Percentiles rank a stretch among this genome's conserved stretches.
Evolutionary conservation across 768 basidiomycete species (phyloP).

Genomic region (Pisolithus tinctorius): DNA sequence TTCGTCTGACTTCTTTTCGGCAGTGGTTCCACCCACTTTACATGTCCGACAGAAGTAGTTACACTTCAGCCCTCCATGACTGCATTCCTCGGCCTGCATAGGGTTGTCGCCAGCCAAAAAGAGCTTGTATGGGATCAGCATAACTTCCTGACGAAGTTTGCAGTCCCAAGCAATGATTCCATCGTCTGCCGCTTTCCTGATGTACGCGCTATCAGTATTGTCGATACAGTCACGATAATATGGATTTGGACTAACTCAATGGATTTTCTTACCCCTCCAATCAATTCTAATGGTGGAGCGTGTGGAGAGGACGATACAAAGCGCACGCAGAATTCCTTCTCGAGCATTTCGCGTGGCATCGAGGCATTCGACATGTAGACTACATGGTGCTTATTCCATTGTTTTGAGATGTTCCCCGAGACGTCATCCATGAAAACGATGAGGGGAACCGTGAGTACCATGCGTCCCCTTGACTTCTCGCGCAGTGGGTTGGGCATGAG

Average conservation of each 20-base stretch:
- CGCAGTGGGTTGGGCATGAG: slow-evolving; percentile 13
- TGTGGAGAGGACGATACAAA: slow-evolving; percentile 30
- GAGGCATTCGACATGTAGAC: slow-evolving; percentile 28
- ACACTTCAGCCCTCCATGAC: slow-evolving; percentile 23
- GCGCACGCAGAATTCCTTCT: slow-evolving; percentile 25
- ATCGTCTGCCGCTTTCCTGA: slow-evolving; percentile 5
- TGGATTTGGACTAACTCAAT: slow-evolving; percentile 11
- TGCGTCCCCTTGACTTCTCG: slow-evolving; percentile 9
- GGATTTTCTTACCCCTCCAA: slow-evolving; percentile 21
- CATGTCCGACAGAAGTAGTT: slow-evolving; percentile 29
- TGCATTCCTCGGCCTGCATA: slow-evolving; percentile 32
- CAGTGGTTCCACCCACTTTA: slow-evolving; percentile 21
- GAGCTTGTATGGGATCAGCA: slow-evolving; percentile 17
- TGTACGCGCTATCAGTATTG: too few species aligned
- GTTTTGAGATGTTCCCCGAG: slow-evolving; percentile 29
- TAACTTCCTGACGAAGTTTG: slow-evolving; percentile 16
- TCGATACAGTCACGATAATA: too few species aligned
- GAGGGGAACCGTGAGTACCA: slow-evolving; percentile 17
- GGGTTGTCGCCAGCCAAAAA: slow-evolving; percentile 27
- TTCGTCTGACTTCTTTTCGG: slow-evolving; percentile 15
- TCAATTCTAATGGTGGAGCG: slow-evolving; percentile 28
- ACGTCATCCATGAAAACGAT: slow-evolving; percentile 32
- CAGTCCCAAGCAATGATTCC: slow-evolving; percentile 17
- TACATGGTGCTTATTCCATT: slow-evolving; percentile 32
- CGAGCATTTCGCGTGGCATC: slow-evolving; percentile 22